Conservation (phyloP, 2,329 filamentous ascomycete species). For the Claviceps sp. region DNA sequence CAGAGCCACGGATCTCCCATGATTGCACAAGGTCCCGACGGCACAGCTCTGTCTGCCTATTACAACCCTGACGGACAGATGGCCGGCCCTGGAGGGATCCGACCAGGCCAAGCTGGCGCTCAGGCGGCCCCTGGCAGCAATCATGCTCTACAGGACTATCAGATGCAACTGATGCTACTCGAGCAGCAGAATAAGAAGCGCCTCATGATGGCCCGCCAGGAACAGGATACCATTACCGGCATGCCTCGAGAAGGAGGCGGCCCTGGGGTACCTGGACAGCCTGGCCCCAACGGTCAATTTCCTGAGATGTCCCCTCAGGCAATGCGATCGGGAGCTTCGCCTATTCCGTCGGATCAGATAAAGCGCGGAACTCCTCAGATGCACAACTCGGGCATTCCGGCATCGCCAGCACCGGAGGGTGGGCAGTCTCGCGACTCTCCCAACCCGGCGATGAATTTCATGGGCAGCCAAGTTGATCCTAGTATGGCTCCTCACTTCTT, state of each 20-base stretch:
- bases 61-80: conserved; percentile 52
- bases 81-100: conserved; percentile 43
- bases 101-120: conserved; percentile 34
- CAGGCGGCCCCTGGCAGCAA: conserved; percentile 46
- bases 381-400: conserved; percentile 50
- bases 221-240: conserved; percentile 51
- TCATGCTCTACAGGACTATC: conserved; percentile 73
- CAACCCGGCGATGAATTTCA: conserved; percentile 48
- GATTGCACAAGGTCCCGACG: conserved; percentile 61
- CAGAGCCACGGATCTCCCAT: conserved; percentile 71
- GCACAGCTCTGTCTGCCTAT: conserved; percentile 38
- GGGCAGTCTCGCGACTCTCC: conserved; percentile 53
- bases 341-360: conserved; percentile 66
- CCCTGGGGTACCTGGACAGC: conserved; percentile 37
- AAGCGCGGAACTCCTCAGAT: conserved; percentile 66
- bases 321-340: conserved; percentile 56
- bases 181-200: conserved; percentile 83
- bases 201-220: conserved; percentile 68
- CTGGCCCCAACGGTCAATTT: conserved; percentile 53
- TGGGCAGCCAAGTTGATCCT: conserved; percentile 49
- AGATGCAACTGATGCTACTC: conserved; percentile 78
- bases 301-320: conserved; percentile 58
- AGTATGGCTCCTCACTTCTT: conserved; percentile 47
- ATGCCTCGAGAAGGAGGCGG: conserved; percentile 35
- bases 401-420: conserved; percentile 56